phyloP scores from a whole-genome alignment of 163 green algal genomes.

The Scenedesmus sp. region DNA sequence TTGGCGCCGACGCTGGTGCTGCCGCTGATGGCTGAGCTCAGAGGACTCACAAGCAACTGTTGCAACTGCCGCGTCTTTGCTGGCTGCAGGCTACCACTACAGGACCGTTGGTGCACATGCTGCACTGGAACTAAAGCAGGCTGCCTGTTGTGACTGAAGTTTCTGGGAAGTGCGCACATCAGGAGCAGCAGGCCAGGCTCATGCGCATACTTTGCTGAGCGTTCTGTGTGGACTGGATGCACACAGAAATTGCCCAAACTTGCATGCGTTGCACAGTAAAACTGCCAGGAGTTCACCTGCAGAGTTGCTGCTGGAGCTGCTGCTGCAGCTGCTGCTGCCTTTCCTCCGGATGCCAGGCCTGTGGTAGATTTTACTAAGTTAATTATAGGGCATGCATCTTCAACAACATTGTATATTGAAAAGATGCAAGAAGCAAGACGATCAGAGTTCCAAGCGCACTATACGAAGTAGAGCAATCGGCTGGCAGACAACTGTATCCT shows the following conservation, averaged over 20 bases:
- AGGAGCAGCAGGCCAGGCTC: background rate
- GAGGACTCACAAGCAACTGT: too few relatives aligned
- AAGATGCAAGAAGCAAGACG: background rate
- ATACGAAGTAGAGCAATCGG: too few relatives aligned
- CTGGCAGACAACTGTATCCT: too few relatives aligned
- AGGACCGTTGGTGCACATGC: background rate
- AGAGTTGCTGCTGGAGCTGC: background rate
- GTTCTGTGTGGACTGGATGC: background rate
- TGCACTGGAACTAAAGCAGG: background rate
- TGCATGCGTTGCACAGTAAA: background rate
- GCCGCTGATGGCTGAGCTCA: too few relatives aligned
- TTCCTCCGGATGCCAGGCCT: background rate
- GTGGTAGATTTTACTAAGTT: too few relatives aligned
- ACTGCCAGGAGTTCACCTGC: background rate
- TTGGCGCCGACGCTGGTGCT: too few relatives aligned
- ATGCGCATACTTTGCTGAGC: background rate
- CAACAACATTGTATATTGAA: too few relatives aligned
- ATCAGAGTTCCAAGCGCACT: background rate
- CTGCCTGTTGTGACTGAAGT: background rate
- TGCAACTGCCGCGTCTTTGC: too few relatives aligned
- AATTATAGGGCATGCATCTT: too few relatives aligned
- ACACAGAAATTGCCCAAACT: background rate
- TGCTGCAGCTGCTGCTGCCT: conserved; percentile 11
- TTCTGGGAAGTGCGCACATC: background rate
- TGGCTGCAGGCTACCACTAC: too few relatives aligned